Evolutionary conservation across 1,139 yeast genomes (phyloP).

Genomic region (Kodamaea sp.): DNA sequence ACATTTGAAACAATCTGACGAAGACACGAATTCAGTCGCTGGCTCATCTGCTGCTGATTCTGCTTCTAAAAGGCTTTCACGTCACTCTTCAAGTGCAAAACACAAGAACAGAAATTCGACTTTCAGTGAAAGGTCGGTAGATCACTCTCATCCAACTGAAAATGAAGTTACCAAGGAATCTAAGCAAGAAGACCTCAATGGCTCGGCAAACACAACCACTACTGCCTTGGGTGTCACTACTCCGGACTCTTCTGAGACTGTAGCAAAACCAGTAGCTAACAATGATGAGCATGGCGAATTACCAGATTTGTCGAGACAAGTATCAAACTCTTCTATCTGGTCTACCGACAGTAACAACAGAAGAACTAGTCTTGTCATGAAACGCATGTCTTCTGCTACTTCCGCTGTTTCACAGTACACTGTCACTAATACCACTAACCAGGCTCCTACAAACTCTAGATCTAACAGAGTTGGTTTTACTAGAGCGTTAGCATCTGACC

Average conservation of each 20-base stretch:
- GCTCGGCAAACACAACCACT: slow-evolving; percentile 9
- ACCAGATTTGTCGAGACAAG: slow-evolving; percentile 29
- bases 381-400: slow-evolving; percentile 33
- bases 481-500: slow-evolving; percentile 42
- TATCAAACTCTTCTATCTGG: slow-evolving; percentile 40
- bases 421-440: slow-evolving; percentile 13
- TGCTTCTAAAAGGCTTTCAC: slow-evolving; percentile 15
- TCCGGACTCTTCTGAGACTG: slow-evolving; percentile 3
- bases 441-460: slow-evolving; percentile 8
- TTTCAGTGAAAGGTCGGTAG: slow-evolving; percentile 9
- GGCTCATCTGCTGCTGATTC: slow-evolving; percentile 4
- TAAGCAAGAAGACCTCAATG: slow-evolving; percentile 9
- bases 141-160: slow-evolving; percentile 3
- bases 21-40: slow-evolving; percentile 6
- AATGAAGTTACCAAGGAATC: slow-evolving; percentile 5
- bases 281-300: slow-evolving; percentile 8
- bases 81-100: slow-evolving; percentile 10
- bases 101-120: slow-evolving; percentile 11
- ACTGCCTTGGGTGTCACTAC: slow-evolving; percentile 6
- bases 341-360: slow-evolving; percentile 35
- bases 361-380: slow-evolving; percentile 30
- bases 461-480: slow-evolving; percentile 43
- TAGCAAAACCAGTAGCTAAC: neutral
- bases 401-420: slow-evolving; percentile 34
- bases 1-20: slow-evolving; percentile 36